Base-by-base conservation (phyloP, 345 rosid genomes). In the Acer saccharum region DNA sequence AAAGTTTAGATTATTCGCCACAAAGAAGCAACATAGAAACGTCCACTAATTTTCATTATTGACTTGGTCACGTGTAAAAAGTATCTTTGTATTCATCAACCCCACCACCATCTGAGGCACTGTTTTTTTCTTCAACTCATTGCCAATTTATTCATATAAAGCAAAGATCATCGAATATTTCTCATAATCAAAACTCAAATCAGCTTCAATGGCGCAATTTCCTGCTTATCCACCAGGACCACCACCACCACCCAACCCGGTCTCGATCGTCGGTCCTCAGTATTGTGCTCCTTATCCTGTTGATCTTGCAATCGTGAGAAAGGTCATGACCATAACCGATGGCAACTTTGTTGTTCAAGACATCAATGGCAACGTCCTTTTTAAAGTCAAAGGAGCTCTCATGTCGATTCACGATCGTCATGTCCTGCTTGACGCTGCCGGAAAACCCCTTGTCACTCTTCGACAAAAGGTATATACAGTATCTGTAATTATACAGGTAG, bases 331-430 rank as follows among this genome's bases (percentile, higher is more conserved):
- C 58, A 44, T 84, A 58, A 82, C 83, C 7, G 84, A 80, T 46
- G 87, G 87, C 16, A 82, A 84, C 83, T 84, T 86, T 60, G 86
- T 76, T 2, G 81, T 86, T 61, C 70, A 83, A 63, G 87, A 81
- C 76, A 77, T 72, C 0, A 84, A 80, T 58, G 87, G 85, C 8
- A 81, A 86, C 79, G 10, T 81, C 44, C 21, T 84, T 62, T 86
- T 83, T 65, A 86, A 81, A 82, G 83, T 80, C 32, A 84, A 84
- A 65, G 77, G 72, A 6, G 68, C 79, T 1, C 10, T 76, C 65
- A 78, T 84, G 43, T 75, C 77, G 23, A 62, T 82, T 17, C 83
- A 76, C 64, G 81, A 80, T 73, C 81, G 78, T 70, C 77, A 82
- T 48, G 20, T 82, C 39, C 61, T 86, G 18, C 27, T 80, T 6